A percentile compares a stretch with the other conserved stretches of the same genome.
These are phyloP conservation scores for Cytospora schulzeri DNA, from an alignment of 2,329 filamentous ascomycete species.

Conservation along the genomic window DNA sequence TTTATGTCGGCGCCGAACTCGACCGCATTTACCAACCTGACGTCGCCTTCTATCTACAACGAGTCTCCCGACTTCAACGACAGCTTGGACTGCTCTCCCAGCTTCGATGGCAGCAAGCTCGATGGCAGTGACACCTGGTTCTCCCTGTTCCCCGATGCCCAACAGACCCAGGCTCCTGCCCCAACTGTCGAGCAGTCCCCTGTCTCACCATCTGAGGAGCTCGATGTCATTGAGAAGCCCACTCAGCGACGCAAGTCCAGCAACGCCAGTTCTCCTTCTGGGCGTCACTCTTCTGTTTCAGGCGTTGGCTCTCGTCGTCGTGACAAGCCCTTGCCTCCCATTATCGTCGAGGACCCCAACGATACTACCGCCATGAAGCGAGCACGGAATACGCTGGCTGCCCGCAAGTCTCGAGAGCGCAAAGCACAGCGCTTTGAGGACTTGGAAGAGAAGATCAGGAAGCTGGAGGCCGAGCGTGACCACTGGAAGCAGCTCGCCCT, in stretches of 20 bases:
- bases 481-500: slow-evolving; percentile 64
- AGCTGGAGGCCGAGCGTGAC: slow-evolving; percentile 67
- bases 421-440: slow-evolving; percentile 77
- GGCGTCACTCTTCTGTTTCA: slow-evolving; percentile 67
- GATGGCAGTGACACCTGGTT: slow-evolving; percentile 64
- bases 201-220: slow-evolving; percentile 48
- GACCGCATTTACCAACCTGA: slow-evolving; percentile 78
- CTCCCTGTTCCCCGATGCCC: slow-evolving; percentile 68
- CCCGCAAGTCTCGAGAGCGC: slow-evolving; percentile 87
- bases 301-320: slow-evolving; percentile 75
- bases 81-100: slow-evolving; percentile 76
- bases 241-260: slow-evolving; percentile 50
- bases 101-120: slow-evolving; percentile 66
- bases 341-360: slow-evolving; percentile 71
- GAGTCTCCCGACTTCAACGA: slow-evolving; percentile 75
- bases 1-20: slow-evolving; percentile 80
- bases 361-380: slow-evolving; percentile 88
- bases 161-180: slow-evolving; percentile 31
- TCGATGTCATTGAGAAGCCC: slow-evolving; percentile 48
- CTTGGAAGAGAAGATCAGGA: slow-evolving; percentile 72
- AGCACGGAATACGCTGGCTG: slow-evolving; percentile 89
- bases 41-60: slow-evolving; percentile 77
- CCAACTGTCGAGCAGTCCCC: slow-evolving; percentile 45
- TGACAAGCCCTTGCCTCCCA: slow-evolving; percentile 78
- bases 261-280: slow-evolving; percentile 45